Evolutionary conservation across 1,139 yeast species (phyloP).

Genomic region (Eremothecium coryli): DNA sequence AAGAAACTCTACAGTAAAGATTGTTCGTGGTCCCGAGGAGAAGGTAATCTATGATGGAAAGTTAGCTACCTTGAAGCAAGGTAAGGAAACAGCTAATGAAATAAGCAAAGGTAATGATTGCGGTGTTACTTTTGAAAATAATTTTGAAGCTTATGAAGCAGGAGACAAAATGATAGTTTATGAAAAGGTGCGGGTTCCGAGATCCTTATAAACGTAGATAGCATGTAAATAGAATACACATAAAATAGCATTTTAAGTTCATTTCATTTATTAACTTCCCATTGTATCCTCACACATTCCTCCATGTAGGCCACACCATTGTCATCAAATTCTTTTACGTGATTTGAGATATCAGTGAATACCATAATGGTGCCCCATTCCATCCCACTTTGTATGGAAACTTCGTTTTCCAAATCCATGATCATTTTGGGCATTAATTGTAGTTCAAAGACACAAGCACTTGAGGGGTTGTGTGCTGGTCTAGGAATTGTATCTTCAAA

Average conservation of each 20-base stretch:
- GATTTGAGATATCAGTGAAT: slow-evolving; percentile 71
- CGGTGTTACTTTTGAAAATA: slow-evolving; percentile 62
- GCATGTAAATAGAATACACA: slow-evolving; percentile 1
- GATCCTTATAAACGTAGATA: slow-evolving; percentile 43
- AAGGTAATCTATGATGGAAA: slow-evolving; percentile 56
- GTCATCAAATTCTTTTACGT: slow-evolving; percentile 48
- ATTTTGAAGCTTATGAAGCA: slow-evolving; percentile 58
- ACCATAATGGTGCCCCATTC: slow-evolving; percentile 95
- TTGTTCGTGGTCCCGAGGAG: slow-evolving; percentile 43
- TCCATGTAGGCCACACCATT: slow-evolving; percentile 73
- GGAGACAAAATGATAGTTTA: slow-evolving; percentile 73
- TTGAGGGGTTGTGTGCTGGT: slow-evolving; percentile 49
- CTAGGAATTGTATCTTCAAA: slow-evolving; percentile 22
- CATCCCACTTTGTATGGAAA: slow-evolving; percentile 62
- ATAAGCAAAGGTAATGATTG: slow-evolving; percentile 84
- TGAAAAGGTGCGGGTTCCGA: slow-evolving; percentile 60
- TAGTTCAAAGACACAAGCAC: slow-evolving; percentile 61
- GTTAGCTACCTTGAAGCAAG: slow-evolving; percentile 67
- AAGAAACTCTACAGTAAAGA: slow-evolving; percentile 52
- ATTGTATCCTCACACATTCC: slow-evolving; percentile 92
- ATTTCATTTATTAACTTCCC: slow-evolving; percentile 48
- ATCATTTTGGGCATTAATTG: slow-evolving; percentile 94
- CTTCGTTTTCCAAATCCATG: slow-evolving; percentile 59
- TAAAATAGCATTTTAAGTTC: background rate
- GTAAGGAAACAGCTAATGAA: slow-evolving; percentile 70